Percentiles rank a stretch among this genome's conserved stretches.
Conservation (phyloP, 257 asterid species). For the Paraleonurus japonicus region DNA sequence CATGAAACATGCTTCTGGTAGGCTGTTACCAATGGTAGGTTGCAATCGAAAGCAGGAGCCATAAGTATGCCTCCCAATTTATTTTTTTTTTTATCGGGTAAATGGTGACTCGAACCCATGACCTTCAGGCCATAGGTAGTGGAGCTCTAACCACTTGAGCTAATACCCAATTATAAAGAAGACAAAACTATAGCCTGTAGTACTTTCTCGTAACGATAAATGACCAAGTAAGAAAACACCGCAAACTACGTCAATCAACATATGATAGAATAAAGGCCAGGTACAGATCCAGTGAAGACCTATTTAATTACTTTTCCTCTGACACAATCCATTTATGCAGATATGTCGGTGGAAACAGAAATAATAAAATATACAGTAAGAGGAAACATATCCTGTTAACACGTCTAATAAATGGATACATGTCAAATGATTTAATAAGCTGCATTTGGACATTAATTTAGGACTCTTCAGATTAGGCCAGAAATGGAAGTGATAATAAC, state of each 20-base stretch:
- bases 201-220: not conserved
- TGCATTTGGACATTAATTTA: not conserved
- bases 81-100: too few relatives aligned
- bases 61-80: not conserved
- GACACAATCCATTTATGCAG: not conserved
- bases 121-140: too few relatives aligned
- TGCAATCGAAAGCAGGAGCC: not conserved
- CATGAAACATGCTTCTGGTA: not conserved
- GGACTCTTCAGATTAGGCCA: slow-evolving; percentile 6
- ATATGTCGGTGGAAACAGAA: not conserved
- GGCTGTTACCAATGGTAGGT: not conserved
- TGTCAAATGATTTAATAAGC: not conserved
- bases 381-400: not conserved
- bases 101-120: too few relatives aligned
- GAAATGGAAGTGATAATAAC: not conserved
- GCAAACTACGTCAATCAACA: not conserved
- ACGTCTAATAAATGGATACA: not conserved
- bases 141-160: too few relatives aligned
- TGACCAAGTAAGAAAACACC: not conserved
- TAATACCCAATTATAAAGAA: not conserved
- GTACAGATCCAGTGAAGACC: not conserved
- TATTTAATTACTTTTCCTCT: not conserved
- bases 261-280: not conserved
- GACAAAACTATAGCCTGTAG: not conserved
- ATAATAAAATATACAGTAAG: not conserved